Evolutionary conservation across 768 basidiomycete species (phyloP).

Genomic region (Basidioascus undulatus): DNA sequence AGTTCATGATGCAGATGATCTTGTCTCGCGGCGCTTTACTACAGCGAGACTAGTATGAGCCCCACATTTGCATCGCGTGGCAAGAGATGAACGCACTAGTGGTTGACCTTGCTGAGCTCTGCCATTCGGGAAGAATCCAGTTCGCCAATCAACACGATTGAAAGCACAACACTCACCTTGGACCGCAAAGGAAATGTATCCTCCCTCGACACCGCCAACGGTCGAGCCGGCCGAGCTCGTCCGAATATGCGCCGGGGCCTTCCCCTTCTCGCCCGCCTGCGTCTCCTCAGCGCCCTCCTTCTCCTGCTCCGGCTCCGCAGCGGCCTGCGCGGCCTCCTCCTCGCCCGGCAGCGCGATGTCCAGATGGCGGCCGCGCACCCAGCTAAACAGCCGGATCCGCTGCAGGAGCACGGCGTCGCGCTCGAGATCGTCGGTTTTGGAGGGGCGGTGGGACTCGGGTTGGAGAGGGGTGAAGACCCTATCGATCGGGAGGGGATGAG

Average conservation of each 20-base stretch:
- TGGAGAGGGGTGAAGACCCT: conserved; percentile 75
- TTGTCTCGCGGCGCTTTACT: conserved; percentile 98
- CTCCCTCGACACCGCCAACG: too few relatives aligned
- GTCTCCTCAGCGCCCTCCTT: background rate
- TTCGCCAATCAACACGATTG: background rate
- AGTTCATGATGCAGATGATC: conserved; percentile 86
- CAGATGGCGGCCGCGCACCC: conserved; percentile 70
- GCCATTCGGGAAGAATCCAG: conserved; percentile 1
- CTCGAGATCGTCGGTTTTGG: conserved; percentile 93
- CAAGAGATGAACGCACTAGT: too few relatives aligned
- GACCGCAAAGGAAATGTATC: conserved; percentile 69
- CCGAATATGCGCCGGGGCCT: too few relatives aligned
- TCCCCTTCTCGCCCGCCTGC: background rate
- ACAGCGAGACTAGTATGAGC: too few relatives aligned
- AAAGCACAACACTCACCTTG: conserved; percentile 34
- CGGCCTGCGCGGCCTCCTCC: background rate
- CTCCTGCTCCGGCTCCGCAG: background rate
- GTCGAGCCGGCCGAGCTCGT: too few relatives aligned
- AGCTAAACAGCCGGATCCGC: conserved; percentile 68
- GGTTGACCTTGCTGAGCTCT: conserved; percentile 91
- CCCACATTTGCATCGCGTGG: too few relatives aligned
- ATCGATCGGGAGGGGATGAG: background rate
- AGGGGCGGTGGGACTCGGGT: conserved; percentile 27
- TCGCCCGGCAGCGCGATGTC: conserved; percentile 35
- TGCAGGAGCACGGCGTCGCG: conserved; percentile 74